Base-by-base conservation (phyloP, 805 yeast species). In the Jamesozyma piceae region DNA sequence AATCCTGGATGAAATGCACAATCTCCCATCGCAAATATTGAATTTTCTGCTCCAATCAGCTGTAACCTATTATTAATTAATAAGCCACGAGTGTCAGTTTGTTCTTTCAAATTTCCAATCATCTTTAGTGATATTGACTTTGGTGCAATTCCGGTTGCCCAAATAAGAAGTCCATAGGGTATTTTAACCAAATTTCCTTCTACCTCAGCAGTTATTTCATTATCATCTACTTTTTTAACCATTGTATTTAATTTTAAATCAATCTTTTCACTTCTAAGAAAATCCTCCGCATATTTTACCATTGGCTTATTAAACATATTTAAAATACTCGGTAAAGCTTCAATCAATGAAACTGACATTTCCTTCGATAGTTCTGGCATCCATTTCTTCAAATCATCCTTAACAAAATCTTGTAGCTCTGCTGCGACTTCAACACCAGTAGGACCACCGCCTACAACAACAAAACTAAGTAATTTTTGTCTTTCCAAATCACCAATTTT, bases 371-470 rank as follows among this genome's bases (percentile, higher is more conserved):
- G 76, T 55, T 74, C 82, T 34, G 97, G 97, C 67, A 85, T 80
- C 88, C 92, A 85, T 67, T 80, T 84, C 56, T 69, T 69, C 66
- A 89, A 73, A 66, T 90, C 97, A 64, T 89, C 94, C 63, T 84
- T 88, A 48, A 89, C 83, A 67, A 84, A 90, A 67, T 89, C 97
- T 67, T 85, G 92, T 55, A 89, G 71, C 67, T 90, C 97, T 57
- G 95, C 97, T 51, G 97, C 97, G 55, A 88, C 84, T 69, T 89
- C 97, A 49, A 89, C 96, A 71, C 97, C 97, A 33, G 97, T 89
- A 61, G 97, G 97, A 49, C 97, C 97, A 65, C 97, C 97, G 57
- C 97, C 97, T 53, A 92, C 94, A 48, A 90, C 95, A 48, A 90
- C 89, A 55, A 88, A 80, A 49, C 81, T 82, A 62, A 89, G 74